phyloP scores from a whole-genome alignment of 2,329 filamentous ascomycete species.

The Fusarium domesticum region DNA sequence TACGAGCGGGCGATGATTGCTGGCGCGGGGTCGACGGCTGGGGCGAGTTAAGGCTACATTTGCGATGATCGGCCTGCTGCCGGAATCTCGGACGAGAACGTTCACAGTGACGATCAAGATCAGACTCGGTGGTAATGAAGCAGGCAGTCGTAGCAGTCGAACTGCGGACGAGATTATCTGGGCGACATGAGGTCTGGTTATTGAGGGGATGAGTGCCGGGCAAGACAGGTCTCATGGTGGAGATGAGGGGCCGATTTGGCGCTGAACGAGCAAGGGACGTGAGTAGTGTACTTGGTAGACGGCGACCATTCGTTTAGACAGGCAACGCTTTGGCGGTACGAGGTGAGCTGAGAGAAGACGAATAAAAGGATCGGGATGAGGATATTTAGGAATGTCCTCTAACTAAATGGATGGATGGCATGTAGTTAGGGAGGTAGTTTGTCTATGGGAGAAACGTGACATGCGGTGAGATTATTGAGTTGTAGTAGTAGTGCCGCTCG shows the following conservation, averaged over 20 bases:
- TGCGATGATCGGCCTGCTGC: conserved; percentile 21
- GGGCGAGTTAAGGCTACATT: conserved; percentile 18
- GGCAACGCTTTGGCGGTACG: no score
- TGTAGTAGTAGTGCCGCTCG: conserved; percentile 12
- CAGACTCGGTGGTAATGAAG: conserved; percentile 36
- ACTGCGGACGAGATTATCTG: conserved; percentile 21
- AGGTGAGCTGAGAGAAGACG: no score
- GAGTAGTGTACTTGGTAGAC: conserved; percentile 6
- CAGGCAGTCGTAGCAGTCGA: conserved; percentile 31
- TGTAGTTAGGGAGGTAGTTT: no score
- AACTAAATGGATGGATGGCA: no score
- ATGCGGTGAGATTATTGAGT: conserved; percentile 3
- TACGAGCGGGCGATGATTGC: conserved; percentile 14
- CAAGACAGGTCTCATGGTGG: conserved; percentile 28
- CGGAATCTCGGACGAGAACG: conserved; percentile 23
- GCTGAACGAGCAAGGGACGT: conserved; percentile 6
- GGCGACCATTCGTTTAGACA: conserved; percentile 11
- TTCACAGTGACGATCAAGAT: conserved; percentile 28
- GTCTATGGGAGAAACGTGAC: not conserved
- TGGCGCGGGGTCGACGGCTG: conserved; percentile 19
- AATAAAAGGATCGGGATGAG: no score
- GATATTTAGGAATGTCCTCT: no score
- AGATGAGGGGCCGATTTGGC: conserved; percentile 6
- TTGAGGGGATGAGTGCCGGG: conserved; percentile 22
- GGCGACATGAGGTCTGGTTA: conserved; percentile 16